Evolutionary conservation across 352 stramenopile genomes (phyloP).

Genomic region (Phytophthora brassicae): DNA sequence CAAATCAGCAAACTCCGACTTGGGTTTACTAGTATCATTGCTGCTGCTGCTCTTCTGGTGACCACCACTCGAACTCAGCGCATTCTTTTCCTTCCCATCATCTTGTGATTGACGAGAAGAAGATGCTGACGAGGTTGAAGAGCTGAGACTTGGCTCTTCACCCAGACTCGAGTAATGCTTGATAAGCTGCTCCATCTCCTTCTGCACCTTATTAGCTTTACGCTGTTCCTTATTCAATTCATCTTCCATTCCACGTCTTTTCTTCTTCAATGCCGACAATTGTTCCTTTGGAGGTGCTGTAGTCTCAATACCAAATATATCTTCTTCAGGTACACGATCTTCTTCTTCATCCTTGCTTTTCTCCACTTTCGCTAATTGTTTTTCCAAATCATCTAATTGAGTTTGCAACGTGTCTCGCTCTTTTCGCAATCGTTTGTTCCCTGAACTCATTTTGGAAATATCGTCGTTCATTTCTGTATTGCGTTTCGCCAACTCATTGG

Average conservation of each 20-base stretch:
- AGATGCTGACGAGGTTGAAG: constrained; percentile 40
- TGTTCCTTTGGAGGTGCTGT: constrained; percentile 57
- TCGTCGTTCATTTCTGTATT: constrained; percentile 83
- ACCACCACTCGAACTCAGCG: constrained; percentile 15
- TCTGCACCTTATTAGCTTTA: constrained; percentile 71
- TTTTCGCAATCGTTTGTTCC: constrained; percentile 84
- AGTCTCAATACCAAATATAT: constrained; percentile 79
- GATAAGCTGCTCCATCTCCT: constrained; percentile 86
- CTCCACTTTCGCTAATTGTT: constrained; percentile 62
- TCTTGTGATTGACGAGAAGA: constrained; percentile 40
- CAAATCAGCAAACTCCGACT: constrained; percentile 56
- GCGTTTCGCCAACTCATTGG: constrained; percentile 70
- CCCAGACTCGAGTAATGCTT: constrained; percentile 59
- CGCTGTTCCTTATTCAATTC: constrained; percentile 81
- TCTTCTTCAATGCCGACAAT: constrained; percentile 62
- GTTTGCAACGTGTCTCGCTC: constrained; percentile 70
- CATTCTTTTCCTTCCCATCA: constrained; percentile 36
- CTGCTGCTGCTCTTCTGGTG: constrained; percentile 34
- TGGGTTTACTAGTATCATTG: constrained; percentile 29
- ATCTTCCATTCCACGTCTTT: constrained; percentile 72
- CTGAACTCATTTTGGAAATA: constrained; percentile 80
- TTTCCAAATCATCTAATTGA: constrained; percentile 71
- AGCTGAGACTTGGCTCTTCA: constrained; percentile 39
- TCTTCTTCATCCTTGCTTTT: constrained; percentile 50
- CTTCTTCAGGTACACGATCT: constrained; percentile 66